Conservation (phyloP, 345 rosid genomes). For the Geranium brycei region DNA sequence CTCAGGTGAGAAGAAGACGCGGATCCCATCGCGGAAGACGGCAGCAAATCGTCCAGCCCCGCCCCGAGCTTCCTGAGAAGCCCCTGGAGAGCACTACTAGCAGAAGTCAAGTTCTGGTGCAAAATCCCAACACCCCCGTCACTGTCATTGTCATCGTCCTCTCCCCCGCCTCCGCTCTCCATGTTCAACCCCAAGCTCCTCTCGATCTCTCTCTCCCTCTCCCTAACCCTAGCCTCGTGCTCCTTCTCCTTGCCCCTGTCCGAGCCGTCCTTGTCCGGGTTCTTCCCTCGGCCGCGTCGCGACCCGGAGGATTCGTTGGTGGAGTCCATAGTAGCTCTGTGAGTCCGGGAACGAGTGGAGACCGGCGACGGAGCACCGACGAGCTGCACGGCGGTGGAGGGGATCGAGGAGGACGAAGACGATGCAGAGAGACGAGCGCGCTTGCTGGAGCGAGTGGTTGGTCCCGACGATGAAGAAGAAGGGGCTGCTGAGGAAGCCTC, state of each 20-base stretch:
- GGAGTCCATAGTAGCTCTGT: slow-evolving; percentile 53
- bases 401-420: slow-evolving; percentile 15
- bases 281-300: slow-evolving; percentile 54
- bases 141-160: slow-evolving; percentile 79
- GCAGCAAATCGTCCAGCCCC: slow-evolving; percentile 84
- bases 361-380: slow-evolving; percentile 11
- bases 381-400: slow-evolving; percentile 6
- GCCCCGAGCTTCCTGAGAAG: slow-evolving; percentile 90
- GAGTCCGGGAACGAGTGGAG: slow-evolving; percentile 8
- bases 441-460: slow-evolving; percentile 65
- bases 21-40: slow-evolving; percentile 65
- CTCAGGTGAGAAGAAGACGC: slow-evolving; percentile 79
- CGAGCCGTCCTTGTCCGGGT: slow-evolving; percentile 18
- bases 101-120: slow-evolving; percentile 82
- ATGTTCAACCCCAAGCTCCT: slow-evolving; percentile 42
- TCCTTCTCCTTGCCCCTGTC: slow-evolving; percentile 97
- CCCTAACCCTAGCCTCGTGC: slow-evolving; percentile 51
- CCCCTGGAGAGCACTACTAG: slow-evolving; percentile 94
- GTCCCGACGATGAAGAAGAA: slow-evolving; percentile 62
- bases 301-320: slow-evolving; percentile 60
- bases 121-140: slow-evolving; percentile 72
- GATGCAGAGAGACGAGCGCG: slow-evolving; percentile 54
- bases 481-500: slow-evolving; percentile 99
- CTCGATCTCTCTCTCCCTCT: slow-evolving; percentile 22
- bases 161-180: slow-evolving; percentile 40